phyloP scores from a whole-genome alignment of 176 grass and related monocot genomes.

The Oryza coarctata region DNA sequence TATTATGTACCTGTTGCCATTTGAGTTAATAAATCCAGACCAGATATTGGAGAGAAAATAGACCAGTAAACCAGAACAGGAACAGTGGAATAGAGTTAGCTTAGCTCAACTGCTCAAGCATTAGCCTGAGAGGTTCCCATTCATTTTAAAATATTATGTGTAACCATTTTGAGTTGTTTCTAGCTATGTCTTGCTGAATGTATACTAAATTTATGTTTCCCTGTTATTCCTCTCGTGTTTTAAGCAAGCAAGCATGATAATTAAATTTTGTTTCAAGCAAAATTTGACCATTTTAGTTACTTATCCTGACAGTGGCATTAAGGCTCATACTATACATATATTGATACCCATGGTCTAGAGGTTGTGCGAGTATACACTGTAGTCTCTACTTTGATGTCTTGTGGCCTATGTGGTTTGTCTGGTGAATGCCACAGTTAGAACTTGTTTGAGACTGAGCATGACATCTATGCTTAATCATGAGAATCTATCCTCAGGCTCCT shows the following conservation, averaged over 20 bases:
- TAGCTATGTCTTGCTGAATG: not conserved
- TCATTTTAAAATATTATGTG: not conserved
- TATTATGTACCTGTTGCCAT: not conserved
- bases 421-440: not conserved
- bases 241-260: not conserved
- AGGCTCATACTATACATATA: not conserved
- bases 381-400: not conserved
- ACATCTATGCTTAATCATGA: not conserved
- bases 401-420: conserved; percentile 11
- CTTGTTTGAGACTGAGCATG: not conserved
- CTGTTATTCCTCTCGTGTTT: not conserved
- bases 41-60: not conserved
- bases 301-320: not conserved
- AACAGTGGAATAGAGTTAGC: not conserved
- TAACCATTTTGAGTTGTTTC: not conserved
- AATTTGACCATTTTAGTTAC: conserved; percentile 5
- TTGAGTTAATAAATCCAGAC: conserved; percentile 15
- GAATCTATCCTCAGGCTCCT: not conserved
- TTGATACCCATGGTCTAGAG: not conserved
- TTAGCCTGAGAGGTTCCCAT: not conserved
- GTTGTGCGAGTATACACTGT: not conserved
- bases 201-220: not conserved
- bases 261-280: not conserved
- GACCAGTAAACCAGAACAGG: too few relatives aligned
- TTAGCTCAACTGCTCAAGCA: not conserved